Conservation (phyloP, 1,139 yeast genomes). For the Suhomyces chickasaworum region DNA sequence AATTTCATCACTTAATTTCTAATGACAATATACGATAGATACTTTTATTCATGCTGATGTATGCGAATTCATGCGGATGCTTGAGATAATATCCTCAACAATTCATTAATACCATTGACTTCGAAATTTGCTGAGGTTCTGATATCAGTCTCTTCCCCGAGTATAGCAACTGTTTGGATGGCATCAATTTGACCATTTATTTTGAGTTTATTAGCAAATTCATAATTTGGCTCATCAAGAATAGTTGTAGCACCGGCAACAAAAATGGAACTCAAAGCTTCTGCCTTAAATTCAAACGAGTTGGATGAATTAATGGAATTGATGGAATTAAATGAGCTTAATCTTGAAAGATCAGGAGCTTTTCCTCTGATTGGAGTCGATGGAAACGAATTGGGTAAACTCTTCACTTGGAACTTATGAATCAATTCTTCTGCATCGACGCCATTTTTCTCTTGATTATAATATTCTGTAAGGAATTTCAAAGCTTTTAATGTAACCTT, state of each 20-base stretch:
- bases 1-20: not conserved
- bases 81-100: conserved; percentile 54
- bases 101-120: conserved; percentile 76
- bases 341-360: not conserved
- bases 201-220: conserved; percentile 52
- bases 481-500: conserved; percentile 57
- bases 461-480: conserved; percentile 44
- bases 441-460: conserved; percentile 25
- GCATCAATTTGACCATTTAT: conserved; percentile 37
- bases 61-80: no score
- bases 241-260: conserved; percentile 72
- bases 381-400: conserved; percentile 18
- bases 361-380: conserved; percentile 15
- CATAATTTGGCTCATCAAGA: conserved; percentile 69
- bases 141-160: conserved; percentile 35
- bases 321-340: not conserved
- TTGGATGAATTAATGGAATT: conserved; percentile 1
- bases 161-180: conserved; percentile 65
- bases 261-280: conserved; percentile 43
- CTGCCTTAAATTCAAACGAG: not conserved
- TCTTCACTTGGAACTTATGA: conserved; percentile 27
- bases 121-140: conserved; percentile 68
- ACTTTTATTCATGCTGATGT: not conserved
- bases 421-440: conserved; percentile 23
- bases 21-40: not conserved